Base-by-base conservation (phyloP, 148 eudicot species). In the Silene latifolia region DNA sequence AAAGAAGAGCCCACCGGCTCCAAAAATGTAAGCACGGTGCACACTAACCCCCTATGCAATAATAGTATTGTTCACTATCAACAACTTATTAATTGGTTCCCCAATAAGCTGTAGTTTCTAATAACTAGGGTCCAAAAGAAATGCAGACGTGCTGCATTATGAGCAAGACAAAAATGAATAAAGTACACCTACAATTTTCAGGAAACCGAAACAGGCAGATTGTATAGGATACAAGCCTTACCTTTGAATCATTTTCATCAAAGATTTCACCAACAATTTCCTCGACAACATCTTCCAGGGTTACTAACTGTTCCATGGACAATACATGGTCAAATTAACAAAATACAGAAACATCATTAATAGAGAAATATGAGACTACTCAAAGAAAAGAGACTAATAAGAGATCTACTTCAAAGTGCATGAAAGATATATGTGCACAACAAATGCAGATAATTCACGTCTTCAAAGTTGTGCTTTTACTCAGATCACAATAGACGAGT, bases 201-300 rank as follows among this genome's bases (percentile, higher is more conserved):
- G 7, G 8, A 68, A 77, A 51, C 23, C 5, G 6, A 63, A 63
- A 63, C n/a, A 27, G 24, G 12, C 24, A 60, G 27, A 27, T 47
- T 57, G 44, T 60, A n/a, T 5, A 68, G 13, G 13, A 24, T n/a
- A 63, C 23, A 42, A 15, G 19, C 11, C 72, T 76, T 83, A 94
- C 98, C 87, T 91, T 94, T 39, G 98, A 92, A 80, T 94, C 98
- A 85, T 90, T 91, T 81, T 94, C 98, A 74, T 94, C 98, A 82
- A 90, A 94, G 29, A 94, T 94, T 84, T 94, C 98, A 72, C 98
- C 98, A 76, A 94, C 98, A 81, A 94, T 94, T 86, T 94, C 98
- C 82, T 94, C 98, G 35, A 94, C 98, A 77, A 90, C 98, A 78
- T 94, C 98, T 90, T 94, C 98, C 62, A 94, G 84, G 42, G 98